Evolutionary conservation across 208 protist genomes (phyloP), one percentile per base, ranked within the genome.

Genomic region (Histomonas meleagridis): DNA sequence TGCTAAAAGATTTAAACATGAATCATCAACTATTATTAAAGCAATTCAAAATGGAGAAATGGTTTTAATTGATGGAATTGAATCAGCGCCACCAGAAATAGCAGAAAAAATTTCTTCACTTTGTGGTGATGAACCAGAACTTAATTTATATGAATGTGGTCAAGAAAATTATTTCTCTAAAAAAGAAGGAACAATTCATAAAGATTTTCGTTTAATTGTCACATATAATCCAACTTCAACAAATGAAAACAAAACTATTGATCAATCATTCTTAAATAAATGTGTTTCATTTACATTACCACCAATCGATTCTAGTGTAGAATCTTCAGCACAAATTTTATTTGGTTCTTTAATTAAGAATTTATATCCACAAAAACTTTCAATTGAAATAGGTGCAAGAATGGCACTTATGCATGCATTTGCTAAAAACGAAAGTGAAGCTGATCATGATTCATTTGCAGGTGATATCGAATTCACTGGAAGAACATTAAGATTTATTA

Each of bases 41-140:
- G 4, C 76, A 91, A 69, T 91, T 18, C 60, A 7, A 43, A 55
- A 91, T 26, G 90, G 90, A 5, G 38, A 51, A 3, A 65, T 46
- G 90, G 26, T 91, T 91, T 28, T 91, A 16, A 18, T 91, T 32
- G 90, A 91, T 78, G 65, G 65, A 12, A 46, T 91, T 55, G 65
- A 91, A 51, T 57, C 43, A 49, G 23, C 46, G 0, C 90, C 90
- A 38, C 0, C 49, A 78, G 26, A 91, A 38, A 46, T 91, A 4
- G 5, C 65, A 18, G 90, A 91, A 16, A 21, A 51, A 5, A 48
- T 91, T 26, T 28, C 35, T 43, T 60, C 90, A 38, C 38, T 91
- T 16, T n/a, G 60, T 43, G 90, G 65, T 79, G 0, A 69, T 57
- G 10, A n/a, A n/a, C 90, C 90, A 38, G 21, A 18, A 18, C 4